Conservation (phyloP, 257 asterid genomes). For the Nicotiana knightiana region DNA sequence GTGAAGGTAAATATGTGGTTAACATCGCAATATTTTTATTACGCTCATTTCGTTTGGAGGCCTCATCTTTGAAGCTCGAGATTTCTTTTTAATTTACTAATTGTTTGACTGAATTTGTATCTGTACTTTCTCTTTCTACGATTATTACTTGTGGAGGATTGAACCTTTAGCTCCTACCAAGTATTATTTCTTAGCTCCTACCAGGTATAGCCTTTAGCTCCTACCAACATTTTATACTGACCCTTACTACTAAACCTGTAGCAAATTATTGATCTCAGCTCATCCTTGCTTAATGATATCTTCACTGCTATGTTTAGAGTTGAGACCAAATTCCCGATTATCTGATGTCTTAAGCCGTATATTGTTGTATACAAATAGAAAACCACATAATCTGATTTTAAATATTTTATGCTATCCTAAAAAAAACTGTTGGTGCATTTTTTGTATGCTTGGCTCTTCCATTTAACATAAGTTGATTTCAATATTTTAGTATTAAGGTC, state of each 20-base stretch:
- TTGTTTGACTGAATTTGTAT: background rate
- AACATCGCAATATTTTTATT: background rate
- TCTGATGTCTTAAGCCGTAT: background rate
- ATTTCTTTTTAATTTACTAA: background rate
- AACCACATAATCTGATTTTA: background rate
- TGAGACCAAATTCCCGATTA: background rate
- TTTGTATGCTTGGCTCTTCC: background rate
- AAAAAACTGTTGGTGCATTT: background rate
- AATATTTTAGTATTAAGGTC: background rate
- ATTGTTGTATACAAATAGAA: background rate
- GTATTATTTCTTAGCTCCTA: background rate
- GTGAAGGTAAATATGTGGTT: slow-evolving; percentile 56
- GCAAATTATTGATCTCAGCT: background rate
- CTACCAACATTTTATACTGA: background rate
- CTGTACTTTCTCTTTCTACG: background rate
- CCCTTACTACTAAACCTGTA: background rate
- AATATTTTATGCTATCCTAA: background rate
- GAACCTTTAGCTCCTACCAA: background rate
- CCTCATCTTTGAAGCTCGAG: background rate
- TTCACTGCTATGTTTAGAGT: background rate
- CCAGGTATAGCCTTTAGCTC: background rate
- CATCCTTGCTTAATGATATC: background rate
- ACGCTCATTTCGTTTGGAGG: background rate
- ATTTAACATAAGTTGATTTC: background rate
- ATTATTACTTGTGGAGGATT: background rate